These are phyloP conservation scores for Yamadazyma philogaea DNA, from an alignment of 805 yeast genomes.

Conservation along the genomic window DNA sequence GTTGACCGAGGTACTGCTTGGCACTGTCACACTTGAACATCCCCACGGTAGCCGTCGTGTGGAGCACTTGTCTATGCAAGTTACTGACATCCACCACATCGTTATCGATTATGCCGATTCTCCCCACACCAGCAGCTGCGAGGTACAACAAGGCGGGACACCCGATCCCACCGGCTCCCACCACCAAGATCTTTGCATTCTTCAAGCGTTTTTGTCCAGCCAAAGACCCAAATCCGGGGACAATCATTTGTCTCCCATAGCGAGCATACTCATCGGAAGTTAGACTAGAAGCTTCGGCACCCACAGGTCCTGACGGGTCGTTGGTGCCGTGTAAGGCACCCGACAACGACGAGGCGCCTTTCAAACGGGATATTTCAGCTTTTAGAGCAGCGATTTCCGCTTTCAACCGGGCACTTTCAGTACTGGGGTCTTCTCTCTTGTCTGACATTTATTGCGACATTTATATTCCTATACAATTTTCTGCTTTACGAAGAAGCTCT, in stretches of 20 bases:
- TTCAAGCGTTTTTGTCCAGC: constrained; percentile 56
- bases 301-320: constrained; percentile 8
- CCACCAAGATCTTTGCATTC: constrained; percentile 59
- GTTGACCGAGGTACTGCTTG: constrained; percentile 39
- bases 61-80: constrained; percentile 86
- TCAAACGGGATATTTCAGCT: no score
- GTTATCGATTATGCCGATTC: constrained; percentile 80
- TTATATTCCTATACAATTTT: constrained; percentile 51
- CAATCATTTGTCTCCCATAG: constrained; percentile 95
- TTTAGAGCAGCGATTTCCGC: neutral
- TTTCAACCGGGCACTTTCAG: neutral
- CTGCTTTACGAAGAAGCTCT: constrained; percentile 81
- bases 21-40: constrained; percentile 80
- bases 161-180: constrained; percentile 98
- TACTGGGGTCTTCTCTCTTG: neutral
- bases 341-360: no score
- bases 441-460: neutral
- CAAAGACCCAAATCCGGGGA: constrained; percentile 65
- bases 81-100: constrained; percentile 84
- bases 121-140: constrained; percentile 85
- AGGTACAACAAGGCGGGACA: constrained; percentile 85
- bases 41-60: constrained; percentile 65
- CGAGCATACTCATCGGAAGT: constrained; percentile 68
- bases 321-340: no score
- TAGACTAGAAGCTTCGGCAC: constrained; percentile 13